phyloP scores from a whole-genome alignment of 106 monocot genomes.

The Phalaenopsis equestris region DNA sequence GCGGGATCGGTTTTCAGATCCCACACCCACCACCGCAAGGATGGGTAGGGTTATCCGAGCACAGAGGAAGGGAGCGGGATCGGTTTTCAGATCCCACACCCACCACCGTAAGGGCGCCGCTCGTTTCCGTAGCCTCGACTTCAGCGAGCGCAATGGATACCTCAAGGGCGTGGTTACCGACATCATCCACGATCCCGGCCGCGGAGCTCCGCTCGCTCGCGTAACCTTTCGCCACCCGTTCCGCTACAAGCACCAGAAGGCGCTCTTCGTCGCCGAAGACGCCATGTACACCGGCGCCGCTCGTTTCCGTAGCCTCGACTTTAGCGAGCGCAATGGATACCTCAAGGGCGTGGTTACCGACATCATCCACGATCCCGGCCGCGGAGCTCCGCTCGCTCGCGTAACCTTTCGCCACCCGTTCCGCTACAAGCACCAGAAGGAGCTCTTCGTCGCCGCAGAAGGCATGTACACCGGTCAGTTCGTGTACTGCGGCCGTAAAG shows the following conservation, averaged over 20 bases:
- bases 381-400: slow-evolving; percentile 35
- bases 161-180: slow-evolving; percentile 49
- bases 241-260: slow-evolving; percentile 53
- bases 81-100: slow-evolving; percentile 37
- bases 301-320: slow-evolving; percentile 39
- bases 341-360: slow-evolving; percentile 49
- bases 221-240: slow-evolving; percentile 44
- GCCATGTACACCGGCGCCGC: slow-evolving; percentile 53
- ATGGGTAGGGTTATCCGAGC: slow-evolving; percentile 55
- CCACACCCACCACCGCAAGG: slow-evolving; percentile 11
- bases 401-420: slow-evolving; percentile 44
- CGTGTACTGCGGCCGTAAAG: slow-evolving; percentile 49
- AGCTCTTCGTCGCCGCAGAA: slow-evolving; percentile 51
- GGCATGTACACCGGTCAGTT: slow-evolving; percentile 58
- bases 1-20: slow-evolving; percentile 39
- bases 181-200: slow-evolving; percentile 57
- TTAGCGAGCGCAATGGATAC: slow-evolving; percentile 56
- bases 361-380: slow-evolving; percentile 57
- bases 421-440: slow-evolving; percentile 53
- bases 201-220: slow-evolving; percentile 35
- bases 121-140: slow-evolving; percentile 39
- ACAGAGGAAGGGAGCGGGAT: slow-evolving; percentile 46
- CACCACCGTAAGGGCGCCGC: slow-evolving; percentile 48
- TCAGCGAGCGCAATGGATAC: slow-evolving; percentile 56
- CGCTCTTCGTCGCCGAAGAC: slow-evolving; percentile 49